Evolutionary conservation across 768 basidiomycete species (phyloP).

Genomic region (Trametes gibbosa): DNA sequence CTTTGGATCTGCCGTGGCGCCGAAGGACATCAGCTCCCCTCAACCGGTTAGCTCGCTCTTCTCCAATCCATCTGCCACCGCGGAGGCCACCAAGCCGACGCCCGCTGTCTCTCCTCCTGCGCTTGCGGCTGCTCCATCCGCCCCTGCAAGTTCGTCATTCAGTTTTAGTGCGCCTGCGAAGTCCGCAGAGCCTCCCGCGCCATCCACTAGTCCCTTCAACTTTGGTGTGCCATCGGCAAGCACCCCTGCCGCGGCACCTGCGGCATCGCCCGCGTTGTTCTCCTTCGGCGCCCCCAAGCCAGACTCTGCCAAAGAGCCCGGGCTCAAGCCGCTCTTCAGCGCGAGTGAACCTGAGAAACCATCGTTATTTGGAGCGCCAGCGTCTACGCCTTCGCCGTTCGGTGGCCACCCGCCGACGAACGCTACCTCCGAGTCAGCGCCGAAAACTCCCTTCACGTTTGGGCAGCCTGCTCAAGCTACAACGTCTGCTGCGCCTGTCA

Average conservation of each 20-base stretch:
- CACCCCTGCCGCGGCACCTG: background rate
- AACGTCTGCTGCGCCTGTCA: conserved; percentile 26
- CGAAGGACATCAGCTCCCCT: background rate
- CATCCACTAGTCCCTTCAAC: conserved; percentile 11
- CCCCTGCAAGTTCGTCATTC: background rate
- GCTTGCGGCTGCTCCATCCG: background rate
- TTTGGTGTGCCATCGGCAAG: conserved; percentile 9
- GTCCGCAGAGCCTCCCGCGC: conserved; percentile 2
- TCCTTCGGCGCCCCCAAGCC: conserved; percentile 20
- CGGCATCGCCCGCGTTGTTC: conserved; percentile 19
- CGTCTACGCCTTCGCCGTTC: conserved; percentile 14
- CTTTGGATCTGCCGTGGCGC: background rate
- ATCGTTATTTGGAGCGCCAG: conserved; percentile 15
- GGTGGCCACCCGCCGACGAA: conserved; percentile 9
- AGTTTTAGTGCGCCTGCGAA: conserved; percentile 9
- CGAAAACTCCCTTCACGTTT: conserved; percentile 30
- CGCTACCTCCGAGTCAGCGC: conserved; percentile 9
- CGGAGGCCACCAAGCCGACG: background rate
- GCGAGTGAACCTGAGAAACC: conserved; percentile 14
- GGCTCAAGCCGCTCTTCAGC: conserved; percentile 13
- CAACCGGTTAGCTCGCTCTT: background rate
- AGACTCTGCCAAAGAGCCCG: conserved; percentile 13
- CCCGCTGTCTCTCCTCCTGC: background rate
- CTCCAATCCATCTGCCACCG: background rate
- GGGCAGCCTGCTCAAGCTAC: conserved; percentile 28